A percentile compares a stretch with the other conserved stretches of the same genome.
phyloP scores from a whole-genome alignment of 257 asterid genomes.

The Nicotiana otophora region DNA sequence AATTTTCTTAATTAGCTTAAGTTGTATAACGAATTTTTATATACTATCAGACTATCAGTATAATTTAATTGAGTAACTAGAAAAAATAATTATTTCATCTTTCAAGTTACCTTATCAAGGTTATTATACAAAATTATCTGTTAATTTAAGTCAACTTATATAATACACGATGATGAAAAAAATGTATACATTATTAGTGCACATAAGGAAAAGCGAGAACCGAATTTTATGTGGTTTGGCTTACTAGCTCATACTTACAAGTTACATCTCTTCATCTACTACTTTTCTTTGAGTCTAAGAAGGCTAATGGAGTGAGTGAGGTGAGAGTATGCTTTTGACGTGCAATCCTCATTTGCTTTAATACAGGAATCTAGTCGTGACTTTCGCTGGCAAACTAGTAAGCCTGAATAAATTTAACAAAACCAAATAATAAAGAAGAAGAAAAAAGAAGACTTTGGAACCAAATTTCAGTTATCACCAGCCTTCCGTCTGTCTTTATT shows the following conservation, averaged over 20 bases:
- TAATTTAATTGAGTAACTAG: too few relatives aligned
- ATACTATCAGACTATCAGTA: not conserved
- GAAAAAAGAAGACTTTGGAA: slow-evolving; percentile 6
- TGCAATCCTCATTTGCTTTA: slow-evolving; percentile 46
- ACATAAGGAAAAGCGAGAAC: slow-evolving; percentile 29
- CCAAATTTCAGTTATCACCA: slow-evolving; percentile 19
- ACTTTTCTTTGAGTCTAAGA: slow-evolving; percentile 53
- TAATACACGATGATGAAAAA: not conserved
- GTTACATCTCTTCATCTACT: slow-evolving; percentile 6
- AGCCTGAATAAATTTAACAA: not conserved
- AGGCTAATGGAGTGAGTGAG: slow-evolving; percentile 40
- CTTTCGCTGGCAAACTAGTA: slow-evolving; percentile 36
- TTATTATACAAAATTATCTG: not conserved
- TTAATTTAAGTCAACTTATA: not conserved
- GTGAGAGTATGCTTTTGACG: slow-evolving; percentile 53
- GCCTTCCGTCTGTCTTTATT: slow-evolving; percentile 16
- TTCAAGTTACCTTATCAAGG: not conserved
- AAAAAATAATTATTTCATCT: too few relatives aligned
- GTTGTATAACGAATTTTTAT: not conserved
- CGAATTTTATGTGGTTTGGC: slow-evolving; percentile 41
- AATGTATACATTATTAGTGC: not conserved
- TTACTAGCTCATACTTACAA: slow-evolving; percentile 10
- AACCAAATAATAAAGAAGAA: not conserved
- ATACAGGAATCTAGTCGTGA: slow-evolving; percentile 39
- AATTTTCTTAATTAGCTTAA: not conserved